Conservation (phyloP, 257 asterid genomes). For the Solanum bulbocastanum region DNA sequence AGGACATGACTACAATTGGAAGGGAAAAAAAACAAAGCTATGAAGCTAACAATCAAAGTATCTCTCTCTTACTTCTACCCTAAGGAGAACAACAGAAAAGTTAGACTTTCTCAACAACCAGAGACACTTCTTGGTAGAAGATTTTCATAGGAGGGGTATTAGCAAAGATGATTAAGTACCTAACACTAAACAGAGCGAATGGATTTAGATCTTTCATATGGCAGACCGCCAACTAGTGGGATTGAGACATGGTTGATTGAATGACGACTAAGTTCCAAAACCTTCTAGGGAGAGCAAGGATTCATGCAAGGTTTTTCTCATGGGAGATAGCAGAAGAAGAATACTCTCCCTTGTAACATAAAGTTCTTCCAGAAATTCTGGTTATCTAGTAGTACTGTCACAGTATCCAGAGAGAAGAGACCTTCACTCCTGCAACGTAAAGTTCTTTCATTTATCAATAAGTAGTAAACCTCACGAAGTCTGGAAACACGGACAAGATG, state of each 20-base stretch:
- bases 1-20: not conserved
- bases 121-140: not conserved
- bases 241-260: not conserved
- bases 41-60: not conserved
- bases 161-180: not conserved
- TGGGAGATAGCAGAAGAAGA: not conserved
- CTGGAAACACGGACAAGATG: not conserved
- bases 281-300: not conserved
- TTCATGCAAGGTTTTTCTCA: not conserved
- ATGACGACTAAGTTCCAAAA: not conserved
- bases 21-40: not conserved
- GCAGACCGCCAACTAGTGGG: not conserved
- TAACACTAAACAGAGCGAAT: not conserved
- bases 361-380: not conserved
- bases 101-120: not conserved
- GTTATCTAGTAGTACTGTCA: not conserved
- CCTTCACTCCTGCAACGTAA: not conserved
- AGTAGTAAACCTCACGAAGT: not conserved
- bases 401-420: not conserved
- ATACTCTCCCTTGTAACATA: not conserved
- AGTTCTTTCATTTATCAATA: not conserved
- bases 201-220: not conserved
- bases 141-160: not conserved
- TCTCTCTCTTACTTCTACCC: not conserved
- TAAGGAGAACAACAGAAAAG: not conserved